These are phyloP conservation scores for Secale cereale DNA, from an alignment of 176 grass and related monocot species.

Conservation along the genomic window DNA sequence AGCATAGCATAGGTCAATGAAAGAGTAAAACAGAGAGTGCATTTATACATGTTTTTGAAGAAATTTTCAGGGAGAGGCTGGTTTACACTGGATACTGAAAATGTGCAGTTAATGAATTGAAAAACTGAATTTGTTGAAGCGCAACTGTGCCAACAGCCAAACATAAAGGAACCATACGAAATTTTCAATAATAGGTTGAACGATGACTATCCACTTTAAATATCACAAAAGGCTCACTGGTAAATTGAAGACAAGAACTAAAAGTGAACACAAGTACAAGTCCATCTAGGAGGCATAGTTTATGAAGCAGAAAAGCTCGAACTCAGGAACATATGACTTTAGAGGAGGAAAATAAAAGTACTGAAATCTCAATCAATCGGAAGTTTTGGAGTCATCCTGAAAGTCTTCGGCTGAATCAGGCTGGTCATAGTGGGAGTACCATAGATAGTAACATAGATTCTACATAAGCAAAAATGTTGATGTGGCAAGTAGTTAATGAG, in stretches of 20 bases:
- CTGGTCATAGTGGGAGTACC: no score
- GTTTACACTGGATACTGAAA: neutral
- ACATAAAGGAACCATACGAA: neutral
- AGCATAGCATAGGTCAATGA: neutral
- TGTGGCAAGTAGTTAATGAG: no score
- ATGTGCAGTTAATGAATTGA: neutral
- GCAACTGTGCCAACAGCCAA: neutral
- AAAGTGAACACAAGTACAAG: neutral
- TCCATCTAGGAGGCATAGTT: no score
- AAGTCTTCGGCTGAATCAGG: neutral
- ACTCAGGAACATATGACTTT: no score
- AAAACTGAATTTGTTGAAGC: neutral
- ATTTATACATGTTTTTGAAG: neutral
- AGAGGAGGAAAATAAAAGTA: no score
- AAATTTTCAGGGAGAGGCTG: neutral
- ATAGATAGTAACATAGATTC: no score
- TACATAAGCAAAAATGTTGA: no score
- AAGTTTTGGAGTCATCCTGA: neutral
- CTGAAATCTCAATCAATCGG: neutral
- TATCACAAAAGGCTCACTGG: no score
- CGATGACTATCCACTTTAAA: no score
- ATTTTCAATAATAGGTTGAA: no score
- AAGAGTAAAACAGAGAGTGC: neutral
- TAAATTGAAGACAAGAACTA: no score
- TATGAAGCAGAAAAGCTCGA: no score